These are phyloP conservation scores for Rhynchospora pubera DNA, from an alignment of 176 grass and related monocot genomes.

Conservation along the genomic window DNA sequence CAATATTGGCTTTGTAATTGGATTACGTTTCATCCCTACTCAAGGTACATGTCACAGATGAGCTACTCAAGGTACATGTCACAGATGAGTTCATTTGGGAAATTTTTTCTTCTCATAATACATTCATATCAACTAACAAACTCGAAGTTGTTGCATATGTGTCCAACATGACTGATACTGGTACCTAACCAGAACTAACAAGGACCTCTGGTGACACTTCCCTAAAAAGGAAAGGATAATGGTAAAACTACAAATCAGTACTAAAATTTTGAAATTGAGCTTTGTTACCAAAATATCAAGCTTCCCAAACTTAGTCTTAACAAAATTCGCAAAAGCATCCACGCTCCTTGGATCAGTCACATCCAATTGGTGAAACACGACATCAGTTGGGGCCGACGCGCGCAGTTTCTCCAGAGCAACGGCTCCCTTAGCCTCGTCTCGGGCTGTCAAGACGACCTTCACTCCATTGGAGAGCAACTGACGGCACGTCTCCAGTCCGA, in stretches of 20 bases:
- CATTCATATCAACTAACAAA: not conserved
- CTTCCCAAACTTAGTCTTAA: conserved; percentile 39
- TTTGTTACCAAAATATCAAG: conserved; percentile 58
- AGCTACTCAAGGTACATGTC: no score
- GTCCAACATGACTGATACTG: not conserved
- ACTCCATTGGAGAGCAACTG: conserved; percentile 43
- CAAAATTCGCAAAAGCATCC: conserved; percentile 37
- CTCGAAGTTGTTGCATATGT: not conserved
- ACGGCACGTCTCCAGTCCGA: conserved; percentile 65
- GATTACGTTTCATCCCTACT: not conserved
- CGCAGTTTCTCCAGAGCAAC: conserved; percentile 37
- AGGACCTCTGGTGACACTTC: not conserved
- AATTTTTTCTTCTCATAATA: not conserved
- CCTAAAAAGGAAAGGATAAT: not conserved
- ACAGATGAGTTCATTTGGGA: not conserved
- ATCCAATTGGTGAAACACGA: conserved; percentile 60
- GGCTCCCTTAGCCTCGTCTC: conserved; percentile 48
- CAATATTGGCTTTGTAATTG: not conserved
- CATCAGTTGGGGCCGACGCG: conserved; percentile 17
- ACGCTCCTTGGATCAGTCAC: conserved; percentile 41
- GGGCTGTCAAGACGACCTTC: conserved; percentile 51
- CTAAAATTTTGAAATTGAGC: not conserved
- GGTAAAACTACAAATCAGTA: not conserved
- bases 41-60: no score
- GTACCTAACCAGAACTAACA: not conserved